Evolutionary conservation across 1,139 yeast genomes (phyloP).

Genomic region (Scheffersomyces titani): DNA sequence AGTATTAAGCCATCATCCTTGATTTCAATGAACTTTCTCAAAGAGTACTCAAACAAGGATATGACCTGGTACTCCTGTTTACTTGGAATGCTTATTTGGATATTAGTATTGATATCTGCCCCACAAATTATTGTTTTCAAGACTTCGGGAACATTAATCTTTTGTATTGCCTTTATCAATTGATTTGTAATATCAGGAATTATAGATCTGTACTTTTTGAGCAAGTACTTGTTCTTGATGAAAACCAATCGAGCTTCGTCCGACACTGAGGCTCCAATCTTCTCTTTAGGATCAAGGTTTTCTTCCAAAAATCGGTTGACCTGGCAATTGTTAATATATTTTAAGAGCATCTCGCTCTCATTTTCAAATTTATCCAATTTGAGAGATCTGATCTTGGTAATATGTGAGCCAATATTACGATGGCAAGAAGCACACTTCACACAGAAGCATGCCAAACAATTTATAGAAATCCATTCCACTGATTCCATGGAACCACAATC

Average conservation of each 20-base stretch:
- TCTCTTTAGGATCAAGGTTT: constrained; percentile 13
- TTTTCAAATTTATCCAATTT: constrained; percentile 50
- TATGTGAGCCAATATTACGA: constrained; percentile 52
- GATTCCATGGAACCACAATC: constrained; percentile 69
- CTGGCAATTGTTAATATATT: constrained; percentile 39
- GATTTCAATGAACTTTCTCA: constrained; percentile 48
- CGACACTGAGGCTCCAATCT: constrained; percentile 34
- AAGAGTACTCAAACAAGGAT: constrained; percentile 60
- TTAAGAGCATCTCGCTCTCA: constrained; percentile 42
- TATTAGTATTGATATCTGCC: constrained; percentile 45
- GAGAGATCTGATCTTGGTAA: constrained; percentile 51
- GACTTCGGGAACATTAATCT: constrained; percentile 48
- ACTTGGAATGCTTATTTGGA: constrained; percentile 27
- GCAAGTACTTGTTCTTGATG: constrained; percentile 52
- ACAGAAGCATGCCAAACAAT: constrained; percentile 71
- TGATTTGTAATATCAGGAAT: constrained; percentile 25
- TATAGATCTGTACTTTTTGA: constrained; percentile 34
- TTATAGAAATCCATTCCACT: constrained; percentile 90
- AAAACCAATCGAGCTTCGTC: constrained; percentile 41
- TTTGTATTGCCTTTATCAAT: constrained; percentile 49
- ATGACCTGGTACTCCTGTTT: constrained; percentile 27
- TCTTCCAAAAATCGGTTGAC: constrained; percentile 44
- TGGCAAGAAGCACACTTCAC: constrained; percentile 75
- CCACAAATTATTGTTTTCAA: constrained; percentile 51
- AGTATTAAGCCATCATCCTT: constrained; percentile 13